Evolutionary conservation across 768 basidiomycete genomes (phyloP), one percentile per base, ranked within the genome.

Genomic region (Cubamyces lactineus): DNA sequence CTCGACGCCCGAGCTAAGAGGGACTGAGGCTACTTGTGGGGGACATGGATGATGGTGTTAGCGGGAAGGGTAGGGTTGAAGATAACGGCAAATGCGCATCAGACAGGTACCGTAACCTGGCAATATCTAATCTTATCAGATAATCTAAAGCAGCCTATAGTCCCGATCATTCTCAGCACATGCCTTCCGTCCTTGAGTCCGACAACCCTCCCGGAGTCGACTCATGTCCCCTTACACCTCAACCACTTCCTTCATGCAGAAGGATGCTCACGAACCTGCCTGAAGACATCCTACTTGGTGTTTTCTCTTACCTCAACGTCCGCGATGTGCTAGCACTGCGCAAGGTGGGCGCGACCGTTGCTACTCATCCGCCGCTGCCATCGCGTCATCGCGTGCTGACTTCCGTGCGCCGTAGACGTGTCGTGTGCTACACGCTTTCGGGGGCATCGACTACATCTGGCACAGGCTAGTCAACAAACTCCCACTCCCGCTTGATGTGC

Each of bases 391-490:
- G n/a, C 30, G 45, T 19, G 42, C 59, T 58, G 46, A 53, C 50
- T 12, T 15, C 13, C 46, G 19, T 49, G 24, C 48, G 76, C 77
- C 75, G 75, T 71, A 87, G 83, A 80, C 83, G 71, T 84, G 84
- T 78, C 86, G 85, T 80, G 80, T 73, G 62, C 72, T 86, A 60
- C 80, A 87, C 73, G 78, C 79, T n/a, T 77, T 82, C 45, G 79
- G 77, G 15, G 77, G 76, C 51, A 71, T 71, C 42, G 81, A 87
- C 68, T 84, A 84, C 69, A 70, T 84, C 41, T 86, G 85, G 84
- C 85, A 82, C 71, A 76, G 77, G 38, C 65, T 82, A 57, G 46
- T 58, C 28, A 50, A 61, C 11, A 26, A 61, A 21, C 69, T 74
- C 60, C 75, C 75, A 39, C 62, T 82, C 34, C 78, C 81, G 3